Base-by-base conservation (phyloP, 2,329 filamentous ascomycete species). In the Sordariomycetes sp. region DNA sequence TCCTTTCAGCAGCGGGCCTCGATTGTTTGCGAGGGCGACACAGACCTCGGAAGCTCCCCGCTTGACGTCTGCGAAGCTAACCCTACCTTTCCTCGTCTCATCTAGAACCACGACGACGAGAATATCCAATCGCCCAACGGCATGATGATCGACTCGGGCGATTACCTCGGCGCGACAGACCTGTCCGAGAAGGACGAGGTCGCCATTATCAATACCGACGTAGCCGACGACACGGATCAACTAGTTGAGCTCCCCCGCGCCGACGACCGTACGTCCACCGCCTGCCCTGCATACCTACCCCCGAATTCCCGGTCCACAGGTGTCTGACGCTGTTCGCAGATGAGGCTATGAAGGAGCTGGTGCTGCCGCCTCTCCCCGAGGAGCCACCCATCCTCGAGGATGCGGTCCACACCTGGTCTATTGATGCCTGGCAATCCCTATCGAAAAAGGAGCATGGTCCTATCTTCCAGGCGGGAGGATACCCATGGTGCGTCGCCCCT, bases 401-500 rank as follows among this genome's bases (percentile, higher is more conserved):
- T 68, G 78, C 78, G 48, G 74, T 86, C 64, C 70, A 88, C 70
- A 96, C 90, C 65, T 99, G 94, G 94, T 83, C 88, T 34, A 89
- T 99, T 60, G 79, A 88, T 64, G 80, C 87, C 61, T 99, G 92
- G 91, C 80, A 87, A 62, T 78, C 74, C 42, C 72, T 95, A 63
- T 76, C 79, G 17, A 87, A 89, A 72, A 90, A 88, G 68, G 86
- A 94, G 65, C 90, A 95, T 74, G 90, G 94, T 1, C 94, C 94
- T 2, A 69, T 86, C 59, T 99, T 99, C 69, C 70, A 94, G 60
- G 92, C 89, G 62, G 91, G 85, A 54, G 91, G 88, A 54, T 86
- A 84, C 67, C 94, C 92, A 69, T 99, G 94, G 87, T 90, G 70
- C 67, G 81, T 73, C 24, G 3, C 53, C 52, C 56, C 10, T 13